Percentiles rank a stretch among this genome's conserved stretches.
phyloP scores from a whole-genome alignment of 1,284 basidiomycete genomes.

The Boletellus deceptivus region DNA sequence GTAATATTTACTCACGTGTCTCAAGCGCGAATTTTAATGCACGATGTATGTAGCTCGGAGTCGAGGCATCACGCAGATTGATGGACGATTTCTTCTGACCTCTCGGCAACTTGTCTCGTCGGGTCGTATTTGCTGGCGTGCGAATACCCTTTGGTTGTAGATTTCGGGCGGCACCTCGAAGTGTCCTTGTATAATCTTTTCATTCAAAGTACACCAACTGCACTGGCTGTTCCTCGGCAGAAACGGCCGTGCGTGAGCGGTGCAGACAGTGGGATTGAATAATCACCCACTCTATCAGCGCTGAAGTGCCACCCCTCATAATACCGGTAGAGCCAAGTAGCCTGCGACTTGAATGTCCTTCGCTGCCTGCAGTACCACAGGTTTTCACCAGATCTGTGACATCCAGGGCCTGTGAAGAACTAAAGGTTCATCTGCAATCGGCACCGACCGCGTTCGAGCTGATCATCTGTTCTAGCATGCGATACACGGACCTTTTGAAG shows the following conservation, averaged over 20 bases:
- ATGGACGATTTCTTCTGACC: slow-evolving; percentile 63
- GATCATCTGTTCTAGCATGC: slow-evolving; percentile 26
- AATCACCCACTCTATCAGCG: slow-evolving; percentile 1
- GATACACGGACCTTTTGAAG: slow-evolving; percentile 43
- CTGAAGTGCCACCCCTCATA: slow-evolving; percentile 11
- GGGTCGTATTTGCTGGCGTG: slow-evolving; percentile 6
- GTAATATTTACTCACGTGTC: slow-evolving; percentile 36
- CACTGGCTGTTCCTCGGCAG: not conserved
- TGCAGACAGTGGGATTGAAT: slow-evolving; percentile 3
- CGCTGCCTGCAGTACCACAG: not conserved
- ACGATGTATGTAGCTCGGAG: slow-evolving; percentile 59
- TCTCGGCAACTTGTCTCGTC: not conserved
- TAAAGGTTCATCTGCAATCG: slow-evolving; percentile 10
- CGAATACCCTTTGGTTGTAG: slow-evolving; percentile 4
- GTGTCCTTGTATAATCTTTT: slow-evolving; percentile 11
- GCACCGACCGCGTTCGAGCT: slow-evolving; percentile 31
- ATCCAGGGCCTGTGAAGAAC: slow-evolving; percentile 13
- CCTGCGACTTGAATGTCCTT: slow-evolving; percentile 6
- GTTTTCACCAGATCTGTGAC: not conserved
- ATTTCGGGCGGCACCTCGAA: slow-evolving; percentile 11
- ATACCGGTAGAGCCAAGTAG: slow-evolving; percentile 3
- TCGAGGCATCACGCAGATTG: slow-evolving; percentile 74
- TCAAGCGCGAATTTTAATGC: slow-evolving; percentile 4
- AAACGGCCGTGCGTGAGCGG: not conserved
- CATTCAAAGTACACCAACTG: slow-evolving; percentile 7